Evolutionary conservation across 2,329 filamentous ascomycete species (phyloP), one percentile per base, ranked within the genome.

Genomic region (Didymella sp.): DNA sequence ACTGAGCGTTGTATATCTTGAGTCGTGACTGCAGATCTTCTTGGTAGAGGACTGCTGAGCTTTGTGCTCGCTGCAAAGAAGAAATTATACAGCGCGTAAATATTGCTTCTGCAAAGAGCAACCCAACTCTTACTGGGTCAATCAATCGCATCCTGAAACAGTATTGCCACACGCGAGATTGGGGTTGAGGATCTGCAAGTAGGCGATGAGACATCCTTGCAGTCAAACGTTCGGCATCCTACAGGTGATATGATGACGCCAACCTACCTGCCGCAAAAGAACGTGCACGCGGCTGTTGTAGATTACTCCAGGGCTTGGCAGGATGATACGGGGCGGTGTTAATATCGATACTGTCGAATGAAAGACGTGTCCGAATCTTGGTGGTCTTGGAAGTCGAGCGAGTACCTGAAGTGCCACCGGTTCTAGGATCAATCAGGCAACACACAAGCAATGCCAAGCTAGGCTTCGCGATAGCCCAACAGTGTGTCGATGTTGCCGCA

Each of bases 231-330:
- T 22, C 33, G 30, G 41, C 22, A 45, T 24, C 19, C 35, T 19
- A 21, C 19, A 25, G 21, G 12, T 31, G n/a, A 51, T 40, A 24
- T 19, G 11, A 28, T 44, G 47, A 41, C 41, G 43, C 49, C 27
- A 22, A 51, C 25, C 40, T 41, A 62, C 59, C 52, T 62, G 56
- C 53, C 59, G 33, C 22, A 62, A 55, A 35, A 33, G 47, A 52
- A 49, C 43, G 31, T 8, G 28, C 50, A 47, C 49, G 25, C 27
- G 25, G 35, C 17, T 22, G 30, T 35, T 33, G 38, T 48, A 53
- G 35, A 58, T 58, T 53, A 19, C 45, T 22, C 31, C n/a, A 19
- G 25, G 9, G 17, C 55, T 58, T 58, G 55, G 55, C 55, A 41
- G 31, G 30, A 22, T 21, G 25, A 28, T 58, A 38, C 25, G 11